phyloP scores from a whole-genome alignment of 1,284 basidiomycete genomes.

The Microbotryum intermedium region DNA sequence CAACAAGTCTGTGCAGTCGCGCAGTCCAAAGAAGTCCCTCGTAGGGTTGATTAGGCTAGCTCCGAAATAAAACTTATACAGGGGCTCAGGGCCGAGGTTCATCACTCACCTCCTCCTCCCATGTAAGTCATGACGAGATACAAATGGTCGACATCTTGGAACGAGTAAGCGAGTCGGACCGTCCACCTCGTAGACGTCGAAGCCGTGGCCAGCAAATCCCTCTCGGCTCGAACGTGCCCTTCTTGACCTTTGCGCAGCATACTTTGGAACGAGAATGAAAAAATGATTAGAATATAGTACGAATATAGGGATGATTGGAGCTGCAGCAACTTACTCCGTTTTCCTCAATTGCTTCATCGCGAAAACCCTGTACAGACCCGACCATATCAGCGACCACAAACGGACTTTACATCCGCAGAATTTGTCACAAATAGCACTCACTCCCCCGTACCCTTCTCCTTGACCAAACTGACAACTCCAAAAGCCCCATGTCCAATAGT shows the following conservation, averaged over 20 bases:
- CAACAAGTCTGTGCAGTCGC: conserved; percentile 89
- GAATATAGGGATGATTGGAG: neutral
- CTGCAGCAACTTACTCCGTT: conserved; percentile 49
- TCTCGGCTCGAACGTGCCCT: conserved; percentile 84
- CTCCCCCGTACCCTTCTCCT: conserved; percentile 65
- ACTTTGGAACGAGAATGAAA: conserved; percentile 5
- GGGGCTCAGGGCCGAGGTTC: neutral
- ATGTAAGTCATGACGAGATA: conserved; percentile 57
- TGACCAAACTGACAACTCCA: conserved; percentile 87
- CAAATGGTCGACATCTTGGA: conserved; percentile 83
- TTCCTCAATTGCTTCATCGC: conserved; percentile 98
- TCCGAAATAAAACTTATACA: neutral
- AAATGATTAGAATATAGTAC: neutral
- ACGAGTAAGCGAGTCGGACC: conserved; percentile 77
- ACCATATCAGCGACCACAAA: neutral
- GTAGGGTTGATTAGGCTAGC: neutral
- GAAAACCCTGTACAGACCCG: conserved; percentile 47
- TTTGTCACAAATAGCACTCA: conserved; percentile 1
- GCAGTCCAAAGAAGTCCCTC: too few relatives aligned
- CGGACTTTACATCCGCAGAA: neutral
- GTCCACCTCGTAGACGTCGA: conserved; percentile 66
- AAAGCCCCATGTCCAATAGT: conserved; percentile 96
- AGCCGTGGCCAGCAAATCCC: conserved; percentile 61
- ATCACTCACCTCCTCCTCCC: conserved; percentile 42
- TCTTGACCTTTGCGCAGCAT: conserved; percentile 98